A percentile compares a stretch with the other conserved stretches of the same genome.
phyloP scores from a whole-genome alignment of 176 grass and related monocot species.

The Phyllostachys edulis region DNA sequence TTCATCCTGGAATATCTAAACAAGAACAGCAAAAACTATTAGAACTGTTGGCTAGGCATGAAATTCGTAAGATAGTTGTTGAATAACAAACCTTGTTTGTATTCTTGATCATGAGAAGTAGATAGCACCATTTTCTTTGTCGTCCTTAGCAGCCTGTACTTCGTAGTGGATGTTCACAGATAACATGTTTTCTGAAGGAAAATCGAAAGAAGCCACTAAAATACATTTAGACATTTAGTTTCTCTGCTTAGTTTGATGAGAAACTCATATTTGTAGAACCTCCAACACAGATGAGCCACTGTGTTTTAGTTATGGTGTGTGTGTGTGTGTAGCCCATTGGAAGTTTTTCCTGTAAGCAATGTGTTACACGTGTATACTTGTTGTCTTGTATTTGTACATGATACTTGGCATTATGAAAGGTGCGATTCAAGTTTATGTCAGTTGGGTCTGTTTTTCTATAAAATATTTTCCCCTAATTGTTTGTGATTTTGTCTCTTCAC shows the following conservation, averaged over 20 bases:
- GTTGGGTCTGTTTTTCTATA: not conserved
- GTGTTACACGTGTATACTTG: not conserved
- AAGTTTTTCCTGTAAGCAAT: conserved; percentile 20
- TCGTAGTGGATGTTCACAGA: conserved; percentile 20
- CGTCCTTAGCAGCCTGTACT: not conserved
- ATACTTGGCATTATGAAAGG: not conserved
- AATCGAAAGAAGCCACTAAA: not conserved
- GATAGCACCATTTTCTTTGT: not conserved
- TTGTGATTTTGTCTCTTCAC: not conserved
- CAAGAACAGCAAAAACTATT: conserved; percentile 42
- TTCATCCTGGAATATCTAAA: conserved; percentile 71
- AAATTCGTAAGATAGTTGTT: conserved; percentile 11
- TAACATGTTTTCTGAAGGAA: conserved; percentile 22
- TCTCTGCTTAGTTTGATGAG: conserved; percentile 5
- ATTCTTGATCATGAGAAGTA: not conserved
- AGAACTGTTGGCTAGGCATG: conserved; percentile 40
- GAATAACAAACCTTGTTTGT: not conserved
- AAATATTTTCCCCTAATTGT: not conserved
- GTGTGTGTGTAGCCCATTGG: not conserved
- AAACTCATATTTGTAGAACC: conserved; percentile 2
- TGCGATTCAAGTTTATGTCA: not conserved
- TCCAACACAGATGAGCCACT: not conserved
- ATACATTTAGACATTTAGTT: conserved; percentile 1
- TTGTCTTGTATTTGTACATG: not conserved
- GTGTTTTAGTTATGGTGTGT: not conserved